These are phyloP conservation scores for Penicillium ochrochloron DNA, from an alignment of 495 filamentous ascomycete genomes.

Conservation along the genomic window DNA sequence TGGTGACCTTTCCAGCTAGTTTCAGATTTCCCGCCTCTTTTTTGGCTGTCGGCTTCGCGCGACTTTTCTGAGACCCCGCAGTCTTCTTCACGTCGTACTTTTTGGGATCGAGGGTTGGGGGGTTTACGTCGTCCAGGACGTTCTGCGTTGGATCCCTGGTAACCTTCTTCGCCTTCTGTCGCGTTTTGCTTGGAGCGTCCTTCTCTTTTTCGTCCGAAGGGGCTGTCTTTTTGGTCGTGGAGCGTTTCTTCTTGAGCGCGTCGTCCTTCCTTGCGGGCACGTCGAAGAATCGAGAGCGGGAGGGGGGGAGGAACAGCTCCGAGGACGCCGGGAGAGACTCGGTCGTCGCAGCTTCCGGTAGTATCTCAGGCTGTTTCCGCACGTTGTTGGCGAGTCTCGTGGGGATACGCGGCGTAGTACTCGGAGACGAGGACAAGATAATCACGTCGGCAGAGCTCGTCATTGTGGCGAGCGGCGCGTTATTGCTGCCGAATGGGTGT, in stretches of 20 bases:
- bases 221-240: constrained; percentile 15
- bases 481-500: not conserved
- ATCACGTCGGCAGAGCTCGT: constrained; percentile 37
- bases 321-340: constrained; percentile 43
- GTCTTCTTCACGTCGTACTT: constrained; percentile 28
- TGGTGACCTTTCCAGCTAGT: constrained; percentile 43
- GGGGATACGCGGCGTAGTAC: constrained; percentile 28
- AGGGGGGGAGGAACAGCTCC: constrained; percentile 32
- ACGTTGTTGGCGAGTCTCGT: constrained; percentile 16
- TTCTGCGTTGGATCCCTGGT: constrained; percentile 16
- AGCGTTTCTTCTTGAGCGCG: constrained; percentile 19
- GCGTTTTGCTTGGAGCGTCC: constrained; percentile 19
- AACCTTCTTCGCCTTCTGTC: constrained; percentile 26
- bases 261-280: constrained; percentile 13
- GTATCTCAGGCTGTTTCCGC: constrained; percentile 18
- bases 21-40: constrained; percentile 38
- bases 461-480: constrained; percentile 35
- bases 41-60: constrained; percentile 18
- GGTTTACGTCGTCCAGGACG: constrained; percentile 1
- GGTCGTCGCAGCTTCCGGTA: constrained; percentile 34
- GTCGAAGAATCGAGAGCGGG: constrained; percentile 39
- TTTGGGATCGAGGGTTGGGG: constrained; percentile 12
- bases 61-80: constrained; percentile 24
- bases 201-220: constrained; percentile 8
- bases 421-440: constrained; percentile 50